Evolutionary conservation across 2,329 filamentous ascomycete species (phyloP).

Genomic region (Incumbomyces delicatus): DNA sequence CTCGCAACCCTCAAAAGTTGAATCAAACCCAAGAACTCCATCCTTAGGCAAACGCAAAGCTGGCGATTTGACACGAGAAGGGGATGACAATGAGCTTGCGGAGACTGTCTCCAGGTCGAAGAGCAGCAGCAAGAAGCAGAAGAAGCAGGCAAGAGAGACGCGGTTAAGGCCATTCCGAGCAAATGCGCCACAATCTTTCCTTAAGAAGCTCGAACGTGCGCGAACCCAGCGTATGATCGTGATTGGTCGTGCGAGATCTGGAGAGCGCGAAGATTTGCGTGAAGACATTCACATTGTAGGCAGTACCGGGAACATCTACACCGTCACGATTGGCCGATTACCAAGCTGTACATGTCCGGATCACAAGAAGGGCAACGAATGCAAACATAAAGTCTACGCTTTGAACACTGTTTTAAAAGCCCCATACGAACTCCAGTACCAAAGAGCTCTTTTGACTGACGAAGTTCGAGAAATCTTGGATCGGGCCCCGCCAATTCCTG

Average conservation of each 20-base stretch:
- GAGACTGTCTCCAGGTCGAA: not conserved
- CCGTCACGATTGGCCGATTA: constrained; percentile 40
- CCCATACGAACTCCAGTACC: constrained; percentile 46
- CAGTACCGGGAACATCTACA: constrained; percentile 54
- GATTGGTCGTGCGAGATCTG: constrained; percentile 39
- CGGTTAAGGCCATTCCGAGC: constrained; percentile 32
- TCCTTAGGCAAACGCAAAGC: constrained; percentile 1
- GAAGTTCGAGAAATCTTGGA: constrained; percentile 49
- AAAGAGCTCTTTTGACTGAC: constrained; percentile 49
- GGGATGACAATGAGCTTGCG: not conserved
- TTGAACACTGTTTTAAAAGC: constrained; percentile 50
- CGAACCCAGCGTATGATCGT: constrained; percentile 48
- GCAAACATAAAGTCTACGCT: constrained; percentile 43
- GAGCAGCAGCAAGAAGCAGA: constrained; percentile 2
- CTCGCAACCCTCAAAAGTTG: not conserved
- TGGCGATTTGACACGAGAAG: not conserved
- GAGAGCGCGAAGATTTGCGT: constrained; percentile 34
- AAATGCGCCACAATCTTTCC: constrained; percentile 37
- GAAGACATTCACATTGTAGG: constrained; percentile 50
- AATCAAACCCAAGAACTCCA: not conserved
- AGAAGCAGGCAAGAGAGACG: constrained; percentile 26
- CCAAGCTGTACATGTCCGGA: constrained; percentile 49
- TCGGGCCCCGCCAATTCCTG: constrained; percentile 41
- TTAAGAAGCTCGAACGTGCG: constrained; percentile 40
- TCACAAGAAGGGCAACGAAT: constrained; percentile 46